Conservation (phyloP, 352 stramenopile genomes). For the Globisporangium heterothallicum region DNA sequence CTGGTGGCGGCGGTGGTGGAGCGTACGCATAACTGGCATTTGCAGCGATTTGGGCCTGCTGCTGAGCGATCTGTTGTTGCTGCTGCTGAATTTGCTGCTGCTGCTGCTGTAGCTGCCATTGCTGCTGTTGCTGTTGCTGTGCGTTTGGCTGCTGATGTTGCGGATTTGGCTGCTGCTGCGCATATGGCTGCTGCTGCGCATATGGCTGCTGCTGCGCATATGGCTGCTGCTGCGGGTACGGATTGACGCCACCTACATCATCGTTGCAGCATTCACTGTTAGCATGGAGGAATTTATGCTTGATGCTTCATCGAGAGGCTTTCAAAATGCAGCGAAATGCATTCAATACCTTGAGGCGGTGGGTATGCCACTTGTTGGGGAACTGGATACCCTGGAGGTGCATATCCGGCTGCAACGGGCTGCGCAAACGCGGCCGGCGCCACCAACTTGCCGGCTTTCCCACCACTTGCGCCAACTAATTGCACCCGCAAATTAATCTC, state of each 20-base stretch:
- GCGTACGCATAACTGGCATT: background rate
- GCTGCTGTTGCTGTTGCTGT: background rate
- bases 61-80: conserved; percentile 1
- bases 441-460: background rate
- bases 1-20: conserved; percentile 17
- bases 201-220: conserved; percentile 22
- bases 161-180: conserved; percentile 11
- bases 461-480: conserved; percentile 20
- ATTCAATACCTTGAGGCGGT: conserved; percentile 1
- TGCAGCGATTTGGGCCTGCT: background rate
- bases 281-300: no score
- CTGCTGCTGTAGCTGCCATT: conserved; percentile 3
- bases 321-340: no score
- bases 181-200: conserved; percentile 30
- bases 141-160: background rate
- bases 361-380: conserved; percentile 9
- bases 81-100: conserved; percentile 2
- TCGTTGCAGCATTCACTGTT: no score
- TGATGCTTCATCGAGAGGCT: no score
- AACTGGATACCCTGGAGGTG: background rate
- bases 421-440: background rate
- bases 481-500: conserved; percentile 84
- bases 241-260: conserved; percentile 2
- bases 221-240: conserved; percentile 10
- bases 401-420: background rate